A percentile compares a stretch with the other conserved stretches of the same genome.
These are phyloP conservation scores for Russula compacta DNA, from an alignment of 768 basidiomycete genomes.

Conservation along the genomic window DNA sequence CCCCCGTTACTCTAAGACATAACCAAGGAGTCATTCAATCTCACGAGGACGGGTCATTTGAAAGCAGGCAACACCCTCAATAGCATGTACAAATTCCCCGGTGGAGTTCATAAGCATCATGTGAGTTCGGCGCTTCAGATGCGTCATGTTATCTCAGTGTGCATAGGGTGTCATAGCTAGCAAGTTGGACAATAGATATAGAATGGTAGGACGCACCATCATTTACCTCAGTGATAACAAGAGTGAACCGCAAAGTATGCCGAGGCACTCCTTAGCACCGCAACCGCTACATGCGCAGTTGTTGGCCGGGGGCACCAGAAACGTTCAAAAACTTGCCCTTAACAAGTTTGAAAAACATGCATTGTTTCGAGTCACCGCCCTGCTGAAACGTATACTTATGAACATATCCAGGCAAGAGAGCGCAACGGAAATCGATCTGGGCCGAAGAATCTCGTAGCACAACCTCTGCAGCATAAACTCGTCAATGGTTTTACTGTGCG, in stretches of 20 bases:
- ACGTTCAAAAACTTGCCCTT: neutral
- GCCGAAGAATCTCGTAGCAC: neutral
- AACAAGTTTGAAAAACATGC: neutral
- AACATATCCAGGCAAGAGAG: neutral
- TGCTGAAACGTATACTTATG: neutral
- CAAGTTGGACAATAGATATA: neutral
- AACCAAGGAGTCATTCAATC: neutral
- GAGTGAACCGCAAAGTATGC: neutral
- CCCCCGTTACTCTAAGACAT: too few relatives aligned
- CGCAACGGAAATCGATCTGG: neutral
- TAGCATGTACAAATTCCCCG: neutral
- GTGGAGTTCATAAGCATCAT: neutral
- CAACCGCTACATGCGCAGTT: neutral
- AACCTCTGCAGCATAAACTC: neutral
- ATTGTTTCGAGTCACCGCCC: too few relatives aligned
- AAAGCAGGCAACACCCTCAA: neutral
- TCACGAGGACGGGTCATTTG: neutral
- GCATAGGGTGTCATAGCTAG: neutral
- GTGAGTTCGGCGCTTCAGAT: neutral
- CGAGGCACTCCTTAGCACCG: neutral
- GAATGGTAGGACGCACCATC: neutral
- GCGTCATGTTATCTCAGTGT: neutral
- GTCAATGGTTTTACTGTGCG: conserved; percentile 5
- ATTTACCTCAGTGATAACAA: neutral
- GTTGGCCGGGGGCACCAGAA: neutral